phyloP scores from a whole-genome alignment of 208 protist genomes.

The Leishmania major region DNA sequence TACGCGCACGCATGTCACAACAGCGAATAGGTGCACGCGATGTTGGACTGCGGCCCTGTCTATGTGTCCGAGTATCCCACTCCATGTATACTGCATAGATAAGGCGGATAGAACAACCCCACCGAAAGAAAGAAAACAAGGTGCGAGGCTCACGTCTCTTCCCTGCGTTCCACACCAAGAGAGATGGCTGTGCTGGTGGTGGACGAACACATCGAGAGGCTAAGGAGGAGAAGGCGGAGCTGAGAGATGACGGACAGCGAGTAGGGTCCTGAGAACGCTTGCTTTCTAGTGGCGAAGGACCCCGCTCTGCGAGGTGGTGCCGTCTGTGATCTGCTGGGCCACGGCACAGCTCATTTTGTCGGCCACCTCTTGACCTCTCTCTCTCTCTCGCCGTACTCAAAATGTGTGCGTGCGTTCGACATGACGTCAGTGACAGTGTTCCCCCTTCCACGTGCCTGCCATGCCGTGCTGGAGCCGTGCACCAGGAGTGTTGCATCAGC shows the following conservation, averaged over 20 bases:
- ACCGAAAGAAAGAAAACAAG: not conserved
- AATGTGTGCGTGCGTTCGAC: not conserved
- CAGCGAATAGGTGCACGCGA: not conserved
- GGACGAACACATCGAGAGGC: not conserved
- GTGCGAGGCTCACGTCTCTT: not conserved
- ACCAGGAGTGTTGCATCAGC: not conserved
- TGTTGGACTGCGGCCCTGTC: not conserved
- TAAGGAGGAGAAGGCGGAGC: not conserved
- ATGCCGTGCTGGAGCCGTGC: not conserved
- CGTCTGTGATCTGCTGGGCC: not conserved
- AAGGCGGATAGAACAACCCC: not conserved
- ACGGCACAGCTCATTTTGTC: not conserved
- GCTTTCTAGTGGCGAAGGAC: not conserved
- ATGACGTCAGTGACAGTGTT: not conserved
- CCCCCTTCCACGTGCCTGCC: not conserved
- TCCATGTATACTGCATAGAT: not conserved
- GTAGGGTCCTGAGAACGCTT: not conserved
- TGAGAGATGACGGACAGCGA: not conserved
- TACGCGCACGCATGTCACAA: not conserved
- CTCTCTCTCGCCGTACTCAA: not conserved
- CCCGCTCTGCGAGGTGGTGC: not conserved
- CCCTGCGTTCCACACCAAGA: not conserved
- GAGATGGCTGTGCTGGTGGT: not conserved
- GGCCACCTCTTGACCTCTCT: not conserved
- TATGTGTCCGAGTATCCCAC: not conserved